Evolutionary conservation across 345 rosid genomes (phyloP).

Genomic region (Reutealis trisperma): DNA sequence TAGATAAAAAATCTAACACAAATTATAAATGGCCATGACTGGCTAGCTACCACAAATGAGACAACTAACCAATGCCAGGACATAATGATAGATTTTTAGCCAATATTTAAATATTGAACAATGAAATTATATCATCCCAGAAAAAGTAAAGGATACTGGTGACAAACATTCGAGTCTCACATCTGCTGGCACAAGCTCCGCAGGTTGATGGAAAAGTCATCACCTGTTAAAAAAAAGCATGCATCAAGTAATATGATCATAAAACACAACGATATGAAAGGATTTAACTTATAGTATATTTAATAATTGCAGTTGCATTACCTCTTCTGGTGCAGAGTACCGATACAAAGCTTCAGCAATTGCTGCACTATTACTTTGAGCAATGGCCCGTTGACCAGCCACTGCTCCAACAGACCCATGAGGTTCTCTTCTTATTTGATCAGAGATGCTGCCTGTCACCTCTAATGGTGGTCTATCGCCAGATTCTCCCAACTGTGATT

Average conservation of each 20-base stretch:
- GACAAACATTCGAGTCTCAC: conserved; percentile 64
- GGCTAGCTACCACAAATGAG: not conserved
- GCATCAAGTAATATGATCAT: not conserved
- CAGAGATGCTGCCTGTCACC: conserved; percentile 30
- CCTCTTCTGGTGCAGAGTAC: conserved; percentile 93
- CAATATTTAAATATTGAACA: not conserved
- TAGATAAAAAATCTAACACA: not conserved
- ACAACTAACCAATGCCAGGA: not conserved
- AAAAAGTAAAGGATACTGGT: conserved; percentile 52
- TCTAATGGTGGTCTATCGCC: conserved; percentile 35
- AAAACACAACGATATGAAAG: not conserved
- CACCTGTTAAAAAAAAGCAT: conserved; percentile 38
- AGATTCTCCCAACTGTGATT: conserved; percentile 48
- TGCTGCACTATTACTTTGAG: conserved; percentile 79
- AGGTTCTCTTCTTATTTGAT: conserved; percentile 40
- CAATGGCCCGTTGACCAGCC: conserved; percentile 85
- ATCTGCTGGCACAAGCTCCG: conserved; percentile 46
- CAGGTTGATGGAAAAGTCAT: conserved; percentile 68
- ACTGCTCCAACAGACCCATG: conserved; percentile 88
- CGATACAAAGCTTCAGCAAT: conserved; percentile 74
- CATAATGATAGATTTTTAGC: not conserved
- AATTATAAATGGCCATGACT: not conserved
- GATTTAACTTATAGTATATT: not conserved
- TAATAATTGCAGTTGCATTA: conserved; percentile 14
- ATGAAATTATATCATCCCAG: not conserved